Percentiles rank a stretch among this genome's conserved stretches.
phyloP scores from a whole-genome alignment of 1,284 basidiomycete species.

The Tylopilus sp. region DNA sequence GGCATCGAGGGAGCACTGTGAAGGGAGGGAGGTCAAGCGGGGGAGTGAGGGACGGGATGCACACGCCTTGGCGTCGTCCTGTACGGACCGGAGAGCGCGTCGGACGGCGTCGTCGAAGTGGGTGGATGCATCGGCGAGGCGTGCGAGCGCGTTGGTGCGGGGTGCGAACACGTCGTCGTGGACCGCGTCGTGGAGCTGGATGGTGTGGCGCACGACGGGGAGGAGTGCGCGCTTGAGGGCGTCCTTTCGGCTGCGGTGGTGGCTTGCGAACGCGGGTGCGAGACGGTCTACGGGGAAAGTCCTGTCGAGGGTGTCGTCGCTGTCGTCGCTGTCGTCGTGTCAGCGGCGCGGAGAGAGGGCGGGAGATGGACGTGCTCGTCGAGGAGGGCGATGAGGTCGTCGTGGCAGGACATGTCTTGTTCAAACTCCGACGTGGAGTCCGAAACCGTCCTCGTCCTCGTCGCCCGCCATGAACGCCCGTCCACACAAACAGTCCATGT shows the following conservation, averaged over 20 bases:
- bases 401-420: not conserved
- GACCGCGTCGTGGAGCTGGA: conserved; percentile 28
- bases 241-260: conserved; percentile 16
- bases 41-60: not conserved
- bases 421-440: conserved; percentile 29
- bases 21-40: conserved; percentile 10
- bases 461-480: conserved; percentile 44
- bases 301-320: conserved; percentile 6
- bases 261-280: conserved; percentile 24
- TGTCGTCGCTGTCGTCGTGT: conserved; percentile 20
- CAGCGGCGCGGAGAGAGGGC: not conserved
- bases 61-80: conserved; percentile 28
- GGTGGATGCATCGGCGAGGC: conserved; percentile 18
- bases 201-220: conserved; percentile 28
- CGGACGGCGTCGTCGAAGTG: conserved; percentile 17
- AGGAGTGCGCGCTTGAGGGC: conserved; percentile 21
- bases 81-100: conserved; percentile 9
- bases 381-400: conserved; percentile 26
- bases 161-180: conserved; percentile 19
- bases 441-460: not conserved
- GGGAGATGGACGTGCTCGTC: conserved; percentile 21
- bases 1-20: conserved; percentile 19
- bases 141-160: conserved; percentile 15
- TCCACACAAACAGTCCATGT: conserved; percentile 65
- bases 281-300: conserved; percentile 27